phyloP scores from a whole-genome alignment of 768 basidiomycete genomes.

The Agrocybe pediades region DNA sequence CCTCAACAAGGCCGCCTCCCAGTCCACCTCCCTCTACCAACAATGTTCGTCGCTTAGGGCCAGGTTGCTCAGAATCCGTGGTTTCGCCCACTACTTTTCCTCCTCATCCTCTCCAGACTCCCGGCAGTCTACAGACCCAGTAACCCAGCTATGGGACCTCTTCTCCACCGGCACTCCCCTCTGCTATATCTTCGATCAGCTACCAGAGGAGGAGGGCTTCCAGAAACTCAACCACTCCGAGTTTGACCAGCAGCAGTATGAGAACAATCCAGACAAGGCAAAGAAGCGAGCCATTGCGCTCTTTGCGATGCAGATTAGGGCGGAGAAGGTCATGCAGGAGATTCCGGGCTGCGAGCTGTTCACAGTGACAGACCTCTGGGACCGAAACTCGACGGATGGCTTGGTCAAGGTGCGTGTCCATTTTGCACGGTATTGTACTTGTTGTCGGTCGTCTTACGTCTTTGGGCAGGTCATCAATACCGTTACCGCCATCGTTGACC shows the following conservation, averaged over 20 bases:
- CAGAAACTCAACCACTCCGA: conserved; percentile 62
- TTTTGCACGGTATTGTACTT: background rate
- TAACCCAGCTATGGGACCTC: conserved; percentile 92
- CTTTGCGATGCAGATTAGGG: conserved; percentile 87
- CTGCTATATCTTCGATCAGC: conserved; percentile 94
- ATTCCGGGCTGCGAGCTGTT: conserved; percentile 80
- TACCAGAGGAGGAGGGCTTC: conserved; percentile 65
- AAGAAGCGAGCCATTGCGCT: conserved; percentile 91
- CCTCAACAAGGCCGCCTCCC: conserved; percentile 89
- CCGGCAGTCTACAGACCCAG: conserved; percentile 86
- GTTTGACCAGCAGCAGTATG: conserved; percentile 66
- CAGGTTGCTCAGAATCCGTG: conserved; percentile 76
- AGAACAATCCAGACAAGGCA: conserved; percentile 73
- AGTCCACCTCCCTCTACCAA: conserved; percentile 88
- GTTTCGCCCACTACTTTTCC: conserved; percentile 71
- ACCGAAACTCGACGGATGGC: conserved; percentile 89
- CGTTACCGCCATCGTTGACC: conserved; percentile 82
- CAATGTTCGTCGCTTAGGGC: conserved; percentile 81
- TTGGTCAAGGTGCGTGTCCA: conserved; percentile 80
- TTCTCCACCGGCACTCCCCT: conserved; percentile 92
- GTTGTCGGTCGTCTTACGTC: conserved; percentile 9
- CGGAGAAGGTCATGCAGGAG: conserved; percentile 56
- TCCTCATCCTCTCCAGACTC: conserved; percentile 58
- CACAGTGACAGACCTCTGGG: conserved; percentile 89
- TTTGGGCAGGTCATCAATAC: conserved; percentile 77